Percentiles rank a stretch among this genome's conserved stretches.
These are phyloP conservation scores for Fusarium nelsonii DNA, from an alignment of 2,329 filamentous ascomycete genomes.

Conservation along the genomic window DNA sequence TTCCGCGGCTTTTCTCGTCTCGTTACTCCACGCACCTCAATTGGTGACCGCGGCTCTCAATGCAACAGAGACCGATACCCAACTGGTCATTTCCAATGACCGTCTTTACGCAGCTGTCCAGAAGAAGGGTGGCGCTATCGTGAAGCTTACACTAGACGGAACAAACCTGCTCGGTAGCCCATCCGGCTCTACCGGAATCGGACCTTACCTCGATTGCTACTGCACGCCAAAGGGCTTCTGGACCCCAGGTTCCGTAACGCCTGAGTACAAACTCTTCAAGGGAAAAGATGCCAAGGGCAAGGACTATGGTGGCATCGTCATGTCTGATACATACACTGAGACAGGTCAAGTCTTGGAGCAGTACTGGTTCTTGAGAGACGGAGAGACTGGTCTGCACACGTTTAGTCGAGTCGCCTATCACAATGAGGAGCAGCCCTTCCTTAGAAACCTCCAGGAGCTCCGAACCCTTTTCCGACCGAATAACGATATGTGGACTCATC, in stretches of 20 bases:
- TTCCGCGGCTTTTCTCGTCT: conserved; percentile 35
- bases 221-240: conserved; percentile 70
- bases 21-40: conserved; percentile 42
- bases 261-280: conserved; percentile 59
- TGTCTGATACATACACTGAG: conserved; percentile 68
- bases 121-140: conserved; percentile 55
- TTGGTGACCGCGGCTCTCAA: conserved; percentile 47
- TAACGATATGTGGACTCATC: conserved; percentile 70
- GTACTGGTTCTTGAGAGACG: conserved; percentile 73
- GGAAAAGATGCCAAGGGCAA: conserved; percentile 62
- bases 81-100: conserved; percentile 55
- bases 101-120: conserved; percentile 54
- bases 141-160: conserved; percentile 53
- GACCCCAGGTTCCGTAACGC: conserved; percentile 66
- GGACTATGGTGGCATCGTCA: conserved; percentile 68
- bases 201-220: conserved; percentile 73
- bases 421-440: conserved; percentile 67
- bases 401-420: conserved; percentile 72
- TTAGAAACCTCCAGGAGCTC: conserved; percentile 71
- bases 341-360: conserved; percentile 72
- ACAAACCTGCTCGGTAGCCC: conserved; percentile 63
- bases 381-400: conserved; percentile 72
- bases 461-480: conserved; percentile 72
- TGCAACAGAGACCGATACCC: conserved; percentile 52
- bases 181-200: conserved; percentile 58